These are phyloP conservation scores for Crithidia mellificae DNA, from an alignment of 208 protist species.

Conservation along the genomic window DNA sequence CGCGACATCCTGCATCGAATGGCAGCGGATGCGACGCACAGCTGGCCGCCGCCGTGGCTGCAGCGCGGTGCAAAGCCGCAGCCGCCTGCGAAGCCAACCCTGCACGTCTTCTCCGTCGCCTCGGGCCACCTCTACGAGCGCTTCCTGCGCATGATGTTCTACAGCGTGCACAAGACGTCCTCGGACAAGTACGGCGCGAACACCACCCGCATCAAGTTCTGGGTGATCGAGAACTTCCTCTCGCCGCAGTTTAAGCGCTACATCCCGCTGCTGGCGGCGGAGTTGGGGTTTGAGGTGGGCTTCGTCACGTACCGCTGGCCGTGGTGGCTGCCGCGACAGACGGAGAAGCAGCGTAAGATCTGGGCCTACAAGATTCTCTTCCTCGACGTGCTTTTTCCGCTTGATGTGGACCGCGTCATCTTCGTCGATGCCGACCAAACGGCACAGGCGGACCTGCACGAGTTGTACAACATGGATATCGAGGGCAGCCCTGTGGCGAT, in stretches of 20 bases:
- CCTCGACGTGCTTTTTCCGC: constrained; percentile 99
- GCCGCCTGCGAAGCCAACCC: constrained; percentile 70
- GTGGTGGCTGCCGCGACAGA: constrained; percentile 95
- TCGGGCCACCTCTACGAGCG: constrained; percentile 98
- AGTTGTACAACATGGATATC: constrained; percentile 98
- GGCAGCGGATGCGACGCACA: constrained; percentile 20
- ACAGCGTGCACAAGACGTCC: constrained; percentile 92
- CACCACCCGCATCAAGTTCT: constrained; percentile 97
- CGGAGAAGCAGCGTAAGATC: constrained; percentile 98
- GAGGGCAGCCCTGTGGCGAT: constrained; percentile 92
- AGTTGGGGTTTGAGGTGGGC: constrained; percentile 93
- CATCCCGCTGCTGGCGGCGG: constrained; percentile 84
- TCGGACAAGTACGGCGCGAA: constrained; percentile 76
- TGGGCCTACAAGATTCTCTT: constrained; percentile 99
- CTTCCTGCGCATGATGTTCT: constrained; percentile 99
- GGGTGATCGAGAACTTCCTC: constrained; percentile 98
- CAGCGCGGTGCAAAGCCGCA: not conserved
- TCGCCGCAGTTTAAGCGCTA: constrained; percentile 96
- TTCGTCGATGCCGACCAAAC: constrained; percentile 99
- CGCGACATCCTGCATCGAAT: constrained; percentile 23
- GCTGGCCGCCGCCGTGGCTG: constrained; percentile 35
- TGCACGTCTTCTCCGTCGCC: constrained; percentile 98
- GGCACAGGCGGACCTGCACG: constrained; percentile 70
- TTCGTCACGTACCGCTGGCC: constrained; percentile 99
- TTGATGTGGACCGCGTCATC: constrained; percentile 96